phyloP scores from a whole-genome alignment of 257 asterid species.

The Echium plantagineum region DNA sequence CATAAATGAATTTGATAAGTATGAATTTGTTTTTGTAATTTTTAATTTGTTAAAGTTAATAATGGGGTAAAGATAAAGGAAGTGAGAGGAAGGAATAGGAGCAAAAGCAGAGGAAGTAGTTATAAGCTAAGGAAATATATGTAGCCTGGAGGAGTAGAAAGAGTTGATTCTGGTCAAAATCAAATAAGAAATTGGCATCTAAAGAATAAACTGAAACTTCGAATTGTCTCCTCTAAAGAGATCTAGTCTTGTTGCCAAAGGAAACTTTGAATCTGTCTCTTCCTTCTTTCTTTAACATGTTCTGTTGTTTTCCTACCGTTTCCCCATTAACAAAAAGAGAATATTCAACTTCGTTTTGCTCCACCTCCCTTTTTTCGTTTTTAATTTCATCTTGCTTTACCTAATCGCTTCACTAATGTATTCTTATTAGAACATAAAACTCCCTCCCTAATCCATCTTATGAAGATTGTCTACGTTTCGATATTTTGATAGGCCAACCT shows the following conservation, averaged over 20 bases:
- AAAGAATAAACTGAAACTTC: constrained; percentile 42
- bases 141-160: constrained; percentile 3
- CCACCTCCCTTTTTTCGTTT: background rate
- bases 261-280: constrained; percentile 17
- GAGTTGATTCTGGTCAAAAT: constrained; percentile 26
- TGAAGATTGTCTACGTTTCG: too few relatives aligned
- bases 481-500: too few relatives aligned
- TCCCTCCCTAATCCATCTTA: too few relatives aligned
- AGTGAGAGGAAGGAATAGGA: constrained; percentile 6
- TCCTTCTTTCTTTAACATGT: constrained; percentile 10
- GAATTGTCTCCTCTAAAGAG: constrained; percentile 36
- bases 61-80: constrained; percentile 20
- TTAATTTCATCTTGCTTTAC: background rate
- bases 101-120: background rate
- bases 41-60: background rate
- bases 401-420: background rate
- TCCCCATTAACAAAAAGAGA: background rate
- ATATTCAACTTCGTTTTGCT: background rate
- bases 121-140: background rate
- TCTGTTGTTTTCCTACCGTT: background rate
- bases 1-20: too few relatives aligned
- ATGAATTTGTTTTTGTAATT: too few relatives aligned
- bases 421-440: too few relatives aligned
- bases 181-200: constrained; percentile 13
- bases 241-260: constrained; percentile 36